Evolutionary conservation across 1,284 basidiomycete species (phyloP).

Genomic region (Thecaphora thlaspeos): DNA sequence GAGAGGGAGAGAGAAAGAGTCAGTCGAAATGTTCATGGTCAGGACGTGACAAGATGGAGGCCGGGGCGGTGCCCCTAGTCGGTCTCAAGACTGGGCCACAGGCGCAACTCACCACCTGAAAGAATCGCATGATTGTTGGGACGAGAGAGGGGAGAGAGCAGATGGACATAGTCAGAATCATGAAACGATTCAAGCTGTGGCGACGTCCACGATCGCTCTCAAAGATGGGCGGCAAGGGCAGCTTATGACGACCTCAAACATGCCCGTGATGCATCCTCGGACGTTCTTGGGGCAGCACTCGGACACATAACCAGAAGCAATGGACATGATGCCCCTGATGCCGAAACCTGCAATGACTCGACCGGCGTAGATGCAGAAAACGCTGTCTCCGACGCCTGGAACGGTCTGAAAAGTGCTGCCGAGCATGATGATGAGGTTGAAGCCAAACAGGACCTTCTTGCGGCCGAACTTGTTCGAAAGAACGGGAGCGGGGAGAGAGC

Average conservation of each 20-base stretch:
- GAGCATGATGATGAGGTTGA: slow-evolving; percentile 2
- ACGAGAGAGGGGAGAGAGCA: too few species aligned
- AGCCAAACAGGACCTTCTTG: slow-evolving; percentile 5
- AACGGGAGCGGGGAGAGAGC: slow-evolving; percentile 2
- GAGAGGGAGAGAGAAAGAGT: too few species aligned
- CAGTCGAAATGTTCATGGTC: too few species aligned
- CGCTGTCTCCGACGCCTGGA: slow-evolving; percentile 1
- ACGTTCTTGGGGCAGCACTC: slow-evolving; percentile 45
- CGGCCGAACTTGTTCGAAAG: slow-evolving; percentile 7
- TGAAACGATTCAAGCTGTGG: too few species aligned
- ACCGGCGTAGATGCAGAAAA: slow-evolving; percentile 4
- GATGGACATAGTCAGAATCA: too few species aligned
- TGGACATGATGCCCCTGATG: slow-evolving; percentile 8
- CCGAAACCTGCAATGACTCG: slow-evolving; percentile 9
- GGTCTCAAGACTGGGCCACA: too few species aligned
- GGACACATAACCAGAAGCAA: slow-evolving; percentile 50
- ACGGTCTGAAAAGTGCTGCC: slow-evolving; percentile 4
- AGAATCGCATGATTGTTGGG: too few species aligned
- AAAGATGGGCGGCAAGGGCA: too few species aligned
- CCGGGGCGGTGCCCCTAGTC: too few species aligned
- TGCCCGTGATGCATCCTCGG: slow-evolving; percentile 55
- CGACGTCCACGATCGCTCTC: too few species aligned
- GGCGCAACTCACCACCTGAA: too few species aligned
- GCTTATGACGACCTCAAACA: slow-evolving; percentile 58
- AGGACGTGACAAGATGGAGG: too few species aligned